Evolutionary conservation across 2,329 filamentous ascomycete species (phyloP), one percentile per base, ranked within the genome.

Genomic region (Daldinia sp.): DNA sequence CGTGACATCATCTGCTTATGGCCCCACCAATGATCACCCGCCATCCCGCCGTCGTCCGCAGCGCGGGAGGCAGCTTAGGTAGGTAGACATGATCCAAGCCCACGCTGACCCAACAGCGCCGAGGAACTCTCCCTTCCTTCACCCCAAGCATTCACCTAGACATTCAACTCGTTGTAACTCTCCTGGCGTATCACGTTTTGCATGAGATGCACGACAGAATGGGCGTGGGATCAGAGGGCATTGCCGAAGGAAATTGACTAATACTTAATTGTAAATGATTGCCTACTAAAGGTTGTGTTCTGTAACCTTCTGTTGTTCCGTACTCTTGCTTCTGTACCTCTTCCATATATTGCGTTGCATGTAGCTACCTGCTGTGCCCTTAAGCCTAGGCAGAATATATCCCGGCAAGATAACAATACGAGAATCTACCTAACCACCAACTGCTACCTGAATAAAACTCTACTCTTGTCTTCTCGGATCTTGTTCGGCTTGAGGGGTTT

Each of bases 1-100:
- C 65, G 64, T 72, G 70, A 70, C 68, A 70, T 70, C 64, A 72
- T 68, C 63, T 30, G 64, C 60, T 63, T 13, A 51, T 67, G 59
- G 56, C 46, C 44, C 61, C 68, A 71, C 70, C 68, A 70, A 70
- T 65, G 39, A 66, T 65, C 68, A 64, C 58, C 53, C 46, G 68
- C 63, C 70, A 60, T 18, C 55, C 37, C 37, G 26, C 53, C 54
- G 54, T 20, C 20, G 51, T 23, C 51, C 51, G 51, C 54, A 57
- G 65, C 56, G n/a, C 53, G 54, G 57, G 59, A 6, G 53, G 55
- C 48, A 39, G 6, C 51, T 51, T 9, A 46, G n/a, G n/a, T n/a
- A n/a, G n/a, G n/a, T n/a, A n/a, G 56, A 20, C 55, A 60, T 61
- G 48, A 60, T 62, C 41, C 37, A 28, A 39, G 35, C 35, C 35